These are phyloP conservation scores for Cutaneotrichosporon sp. DNA, from an alignment of 1,284 basidiomycete genomes.

Conservation along the genomic window DNA sequence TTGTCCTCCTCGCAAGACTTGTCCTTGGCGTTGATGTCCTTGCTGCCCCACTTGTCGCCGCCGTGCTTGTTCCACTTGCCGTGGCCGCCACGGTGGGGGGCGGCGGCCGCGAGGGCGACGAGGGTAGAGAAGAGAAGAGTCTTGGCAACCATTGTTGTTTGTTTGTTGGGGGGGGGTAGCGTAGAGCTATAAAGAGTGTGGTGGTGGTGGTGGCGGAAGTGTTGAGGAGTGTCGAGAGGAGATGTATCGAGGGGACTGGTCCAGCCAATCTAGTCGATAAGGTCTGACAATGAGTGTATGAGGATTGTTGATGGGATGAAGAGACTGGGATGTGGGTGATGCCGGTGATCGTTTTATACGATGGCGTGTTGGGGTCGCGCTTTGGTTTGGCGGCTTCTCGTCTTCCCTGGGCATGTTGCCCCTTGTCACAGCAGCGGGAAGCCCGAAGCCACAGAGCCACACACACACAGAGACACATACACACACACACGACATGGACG, in stretches of 20 bases:
- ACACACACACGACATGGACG: too few relatives aligned
- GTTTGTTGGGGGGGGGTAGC: neutral
- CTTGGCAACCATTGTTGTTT: constrained; percentile 2
- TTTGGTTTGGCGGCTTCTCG: too few relatives aligned
- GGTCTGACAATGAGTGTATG: too few relatives aligned
- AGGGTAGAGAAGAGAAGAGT: neutral
- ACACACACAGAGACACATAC: too few relatives aligned
- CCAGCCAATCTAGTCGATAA: neutral
- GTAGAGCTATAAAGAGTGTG: neutral
- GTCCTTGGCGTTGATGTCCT: neutral
- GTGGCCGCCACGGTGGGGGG: constrained; percentile 1
- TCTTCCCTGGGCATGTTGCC: too few relatives aligned
- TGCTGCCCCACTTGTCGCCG: neutral
- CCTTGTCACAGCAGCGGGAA: too few relatives aligned
- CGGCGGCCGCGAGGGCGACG: constrained; percentile 1
- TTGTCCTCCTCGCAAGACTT: neutral
- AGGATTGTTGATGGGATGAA: too few relatives aligned
- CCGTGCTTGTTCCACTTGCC: neutral
- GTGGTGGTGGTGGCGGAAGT: neutral
- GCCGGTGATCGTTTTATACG: too few relatives aligned
- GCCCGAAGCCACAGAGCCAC: too few relatives aligned
- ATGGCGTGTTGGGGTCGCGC: too few relatives aligned
- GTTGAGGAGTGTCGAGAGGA: neutral
- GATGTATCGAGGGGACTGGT: neutral
- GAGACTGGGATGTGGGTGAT: too few relatives aligned